Base-by-base conservation (phyloP, 176 grass and related monocot genomes). In the Alopecurus myosuroides region DNA sequence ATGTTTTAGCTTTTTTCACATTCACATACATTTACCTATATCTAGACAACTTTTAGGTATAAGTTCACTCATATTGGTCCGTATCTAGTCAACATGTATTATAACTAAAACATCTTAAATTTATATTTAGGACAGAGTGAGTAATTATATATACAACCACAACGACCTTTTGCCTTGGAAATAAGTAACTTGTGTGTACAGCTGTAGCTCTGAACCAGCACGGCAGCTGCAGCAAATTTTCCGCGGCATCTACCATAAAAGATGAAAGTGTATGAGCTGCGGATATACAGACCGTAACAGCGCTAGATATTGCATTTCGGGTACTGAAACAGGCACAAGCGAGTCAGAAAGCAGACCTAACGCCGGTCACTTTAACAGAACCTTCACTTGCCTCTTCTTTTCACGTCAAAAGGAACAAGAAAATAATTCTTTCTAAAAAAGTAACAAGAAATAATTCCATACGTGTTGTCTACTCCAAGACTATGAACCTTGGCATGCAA, bases 91-190 rank as follows among this genome's bases (percentile, higher is more conserved):
- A n/a, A n/a, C n/a, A n/a, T n/a, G n/a, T n/a, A n/a, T n/a, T n/a
- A n/a, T n/a, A n/a, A n/a, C n/a, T n/a, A n/a, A n/a, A n/a, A n/a
- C n/a, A n/a, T n/a, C n/a, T n/a, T n/a, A n/a, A n/a, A n/a, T n/a
- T n/a, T n/a, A n/a, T n/a, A n/a, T n/a, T n/a, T n/a, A n/a, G n/a
- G n/a, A n/a, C n/a, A n/a, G n/a, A n/a, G n/a, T n/a, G n/a, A n/a
- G n/a, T n/a, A n/a, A n/a, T n/a, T n/a, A n/a, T n/a, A n/a, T 28
- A 62, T 30, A 62, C 58, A 62, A 14, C 12, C 11, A 15, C 26
- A 11, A 48, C 58, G 41, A 29, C 42, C 5, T 77, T 83, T 2
- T n/a, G 18, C 37, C 87, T 85, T 49, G 60, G 68, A 76, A 83
- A 71, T 64, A 71, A 51, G 62, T 61, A 60, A 39, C 71, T 60